These are phyloP conservation scores for Sugiyamaella smithiae DNA, from an alignment of 805 yeast species.

Conservation along the genomic window DNA sequence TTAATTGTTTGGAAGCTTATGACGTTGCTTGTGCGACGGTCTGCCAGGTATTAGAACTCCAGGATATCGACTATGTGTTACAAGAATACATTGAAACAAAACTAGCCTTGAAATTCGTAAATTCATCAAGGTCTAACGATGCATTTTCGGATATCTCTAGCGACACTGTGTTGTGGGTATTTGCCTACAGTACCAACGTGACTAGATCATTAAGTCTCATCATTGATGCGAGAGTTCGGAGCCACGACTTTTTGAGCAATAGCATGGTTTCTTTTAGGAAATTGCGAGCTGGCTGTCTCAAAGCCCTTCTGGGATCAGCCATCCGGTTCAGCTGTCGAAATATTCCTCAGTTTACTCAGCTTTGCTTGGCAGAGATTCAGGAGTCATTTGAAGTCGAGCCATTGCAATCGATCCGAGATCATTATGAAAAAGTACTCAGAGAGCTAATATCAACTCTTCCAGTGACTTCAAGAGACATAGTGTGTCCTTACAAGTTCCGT, in stretches of 20 bases:
- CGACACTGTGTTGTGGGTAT: constrained; percentile 15
- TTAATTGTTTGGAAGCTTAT: background rate
- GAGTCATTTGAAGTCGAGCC: constrained; percentile 9
- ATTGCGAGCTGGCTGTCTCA: constrained; percentile 18
- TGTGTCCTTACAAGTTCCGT: background rate
- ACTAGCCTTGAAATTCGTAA: background rate
- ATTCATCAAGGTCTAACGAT: background rate
- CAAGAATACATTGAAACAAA: background rate
- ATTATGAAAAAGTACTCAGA: constrained; percentile 8
- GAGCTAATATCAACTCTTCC: constrained; percentile 3
- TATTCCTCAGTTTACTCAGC: background rate
- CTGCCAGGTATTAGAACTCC: background rate
- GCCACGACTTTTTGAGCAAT: constrained; percentile 7
- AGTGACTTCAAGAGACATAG: background rate
- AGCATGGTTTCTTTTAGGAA: constrained; percentile 11
- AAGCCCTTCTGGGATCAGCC: constrained; percentile 8
- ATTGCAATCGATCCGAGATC: background rate
- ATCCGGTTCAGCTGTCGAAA: background rate
- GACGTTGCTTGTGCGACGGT: background rate
- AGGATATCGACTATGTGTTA: background rate
- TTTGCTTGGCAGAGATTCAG: constrained; percentile 14
- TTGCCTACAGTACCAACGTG: constrained; percentile 7
- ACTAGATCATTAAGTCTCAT: background rate
- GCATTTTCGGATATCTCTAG: constrained; percentile 16
- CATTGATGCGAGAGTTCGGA: constrained; percentile 7